Conservation (phyloP, 1,139 yeast genomes). For the Nakaseomyces nivariensis region DNA sequence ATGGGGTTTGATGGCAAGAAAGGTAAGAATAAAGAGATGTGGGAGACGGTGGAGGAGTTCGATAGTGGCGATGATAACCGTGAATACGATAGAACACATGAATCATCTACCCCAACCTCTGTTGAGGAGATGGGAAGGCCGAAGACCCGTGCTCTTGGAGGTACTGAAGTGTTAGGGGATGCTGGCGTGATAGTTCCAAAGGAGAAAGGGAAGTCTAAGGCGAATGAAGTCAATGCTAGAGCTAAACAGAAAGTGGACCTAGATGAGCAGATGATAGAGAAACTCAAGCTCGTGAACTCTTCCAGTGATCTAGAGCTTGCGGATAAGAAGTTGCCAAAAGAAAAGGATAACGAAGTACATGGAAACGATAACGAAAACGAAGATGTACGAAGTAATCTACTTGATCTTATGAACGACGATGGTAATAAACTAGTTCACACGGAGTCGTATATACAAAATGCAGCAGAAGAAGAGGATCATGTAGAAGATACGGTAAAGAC, state of each 20-base stretch:
- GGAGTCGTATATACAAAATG: constrained; percentile 23
- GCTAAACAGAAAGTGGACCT: not conserved
- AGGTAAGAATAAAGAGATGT: not conserved
- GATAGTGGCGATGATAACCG: not conserved
- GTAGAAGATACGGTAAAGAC: not conserved
- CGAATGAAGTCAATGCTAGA: not conserved
- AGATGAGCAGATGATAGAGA: not conserved
- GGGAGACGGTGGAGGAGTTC: not conserved
- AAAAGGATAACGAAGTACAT: not conserved
- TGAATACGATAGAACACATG: constrained; percentile 3
- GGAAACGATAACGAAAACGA: not conserved
- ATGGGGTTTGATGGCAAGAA: constrained; percentile 1
- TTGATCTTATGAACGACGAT: not conserved
- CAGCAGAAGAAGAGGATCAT: constrained; percentile 12
- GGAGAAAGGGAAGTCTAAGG: not conserved
- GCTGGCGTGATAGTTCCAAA: not conserved
- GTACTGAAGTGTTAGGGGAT: not conserved
- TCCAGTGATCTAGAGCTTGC: not conserved
- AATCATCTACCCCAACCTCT: constrained; percentile 20
- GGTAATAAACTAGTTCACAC: constrained; percentile 15
- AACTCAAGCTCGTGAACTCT: not conserved
- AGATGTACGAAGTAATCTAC: not conserved
- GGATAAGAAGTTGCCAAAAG: not conserved
- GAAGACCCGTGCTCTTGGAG: not conserved
- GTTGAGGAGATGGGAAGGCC: constrained; percentile 12